Conservation (phyloP, 2,329 filamentous ascomycete genomes). For the Cercospora sojina region DNA sequence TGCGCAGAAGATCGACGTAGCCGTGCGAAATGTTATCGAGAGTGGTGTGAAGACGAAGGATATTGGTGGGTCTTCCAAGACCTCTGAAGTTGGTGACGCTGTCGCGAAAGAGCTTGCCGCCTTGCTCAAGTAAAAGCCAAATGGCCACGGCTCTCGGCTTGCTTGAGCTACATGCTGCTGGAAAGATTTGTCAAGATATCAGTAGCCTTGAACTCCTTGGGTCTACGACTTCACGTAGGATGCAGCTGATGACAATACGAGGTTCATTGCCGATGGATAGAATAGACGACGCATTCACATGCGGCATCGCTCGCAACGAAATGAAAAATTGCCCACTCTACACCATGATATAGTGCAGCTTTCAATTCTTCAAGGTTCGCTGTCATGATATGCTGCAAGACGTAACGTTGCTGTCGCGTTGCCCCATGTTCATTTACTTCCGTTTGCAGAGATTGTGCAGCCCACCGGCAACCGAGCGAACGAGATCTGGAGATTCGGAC, state of each 20-base stretch:
- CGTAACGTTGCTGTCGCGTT: not conserved
- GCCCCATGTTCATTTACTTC: not conserved
- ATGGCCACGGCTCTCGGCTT: not conserved
- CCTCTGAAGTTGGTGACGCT: conserved; percentile 78
- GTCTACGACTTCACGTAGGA: not conserved
- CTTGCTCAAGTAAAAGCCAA: conserved; percentile 12
- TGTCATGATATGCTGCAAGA: not conserved
- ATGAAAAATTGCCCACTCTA: not conserved
- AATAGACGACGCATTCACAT: not conserved
- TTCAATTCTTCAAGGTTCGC: not conserved
- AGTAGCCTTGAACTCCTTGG: not conserved
- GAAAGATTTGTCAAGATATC: not conserved
- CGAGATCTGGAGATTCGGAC: too few species aligned
- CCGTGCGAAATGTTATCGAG: conserved; percentile 78
- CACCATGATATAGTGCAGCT: not conserved
- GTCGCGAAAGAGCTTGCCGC: conserved; percentile 67
- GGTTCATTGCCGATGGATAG: not conserved
- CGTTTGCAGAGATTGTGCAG: not conserved
- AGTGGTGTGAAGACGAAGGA: conserved; percentile 76
- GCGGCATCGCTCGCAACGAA: not conserved
- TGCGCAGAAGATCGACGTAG: conserved; percentile 75
- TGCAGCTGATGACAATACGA: not conserved
- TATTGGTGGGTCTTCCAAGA: conserved; percentile 74
- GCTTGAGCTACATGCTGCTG: not conserved
- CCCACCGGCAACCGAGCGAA: not conserved